Evolutionary conservation across 495 filamentous ascomycete genomes (phyloP).

Genomic region (Terfezia boudieri): DNA sequence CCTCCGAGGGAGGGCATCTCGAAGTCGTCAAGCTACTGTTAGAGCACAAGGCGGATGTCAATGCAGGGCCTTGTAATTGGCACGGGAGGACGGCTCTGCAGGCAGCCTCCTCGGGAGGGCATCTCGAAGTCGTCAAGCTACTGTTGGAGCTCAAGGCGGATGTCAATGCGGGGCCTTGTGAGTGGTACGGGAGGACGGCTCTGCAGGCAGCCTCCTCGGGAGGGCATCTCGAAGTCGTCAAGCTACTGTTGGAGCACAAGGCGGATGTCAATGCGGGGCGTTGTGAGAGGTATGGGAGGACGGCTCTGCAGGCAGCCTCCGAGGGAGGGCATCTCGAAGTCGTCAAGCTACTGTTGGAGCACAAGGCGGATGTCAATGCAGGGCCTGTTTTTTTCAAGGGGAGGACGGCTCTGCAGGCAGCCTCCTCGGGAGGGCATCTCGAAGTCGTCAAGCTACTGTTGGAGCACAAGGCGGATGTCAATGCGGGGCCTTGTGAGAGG

Average conservation of each 20-base stretch:
- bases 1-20: neutral
- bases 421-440: slow-evolving; percentile 1
- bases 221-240: slow-evolving; percentile 5
- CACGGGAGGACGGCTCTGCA: too few relatives aligned
- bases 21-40: neutral
- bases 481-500: neutral
- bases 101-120: too few relatives aligned
- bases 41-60: neutral
- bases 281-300: slow-evolving; percentile 6
- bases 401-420: slow-evolving; percentile 1
- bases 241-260: slow-evolving; percentile 7
- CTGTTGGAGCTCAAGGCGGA: neutral
- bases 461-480: neutral
- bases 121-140: too few relatives aligned
- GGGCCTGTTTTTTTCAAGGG: too few relatives aligned
- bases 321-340: slow-evolving; percentile 3
- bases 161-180: neutral
- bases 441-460: slow-evolving; percentile 4
- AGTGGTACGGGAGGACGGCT: slow-evolving; percentile 2
- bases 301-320: slow-evolving; percentile 14
- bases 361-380: too few relatives aligned
- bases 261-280: slow-evolving; percentile 6
- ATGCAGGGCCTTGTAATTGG: too few relatives aligned
- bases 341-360: slow-evolving; percentile 1
- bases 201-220: slow-evolving; percentile 6